Evolutionary conservation across 2,329 filamentous ascomycete genomes (phyloP).

Genomic region (Verticillium nubilum): DNA sequence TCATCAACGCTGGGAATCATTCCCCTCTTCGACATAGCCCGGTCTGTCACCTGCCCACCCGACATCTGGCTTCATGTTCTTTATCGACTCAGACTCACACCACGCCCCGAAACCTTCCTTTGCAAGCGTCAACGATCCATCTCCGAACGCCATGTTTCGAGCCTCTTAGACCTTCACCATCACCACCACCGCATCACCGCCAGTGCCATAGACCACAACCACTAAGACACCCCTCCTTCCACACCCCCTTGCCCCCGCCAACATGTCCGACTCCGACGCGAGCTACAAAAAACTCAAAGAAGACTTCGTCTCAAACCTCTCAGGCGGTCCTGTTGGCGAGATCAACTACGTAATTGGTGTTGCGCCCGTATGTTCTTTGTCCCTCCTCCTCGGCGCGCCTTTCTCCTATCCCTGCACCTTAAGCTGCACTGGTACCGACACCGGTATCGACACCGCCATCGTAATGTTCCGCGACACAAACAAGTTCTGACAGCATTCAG

Average conservation of each 20-base stretch:
- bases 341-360: conserved; percentile 83
- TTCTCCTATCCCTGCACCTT: neutral
- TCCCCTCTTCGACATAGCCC: neutral
- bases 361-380: conserved; percentile 58
- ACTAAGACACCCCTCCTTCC: neutral
- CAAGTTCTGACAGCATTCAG: conserved; percentile 40
- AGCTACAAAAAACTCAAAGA: conserved; percentile 91
- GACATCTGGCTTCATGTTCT: neutral
- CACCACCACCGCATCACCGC: neutral
- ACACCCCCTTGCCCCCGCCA: conserved; percentile 8
- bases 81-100: neutral
- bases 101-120: neutral
- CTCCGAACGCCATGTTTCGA: conserved; percentile 9
- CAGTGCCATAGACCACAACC: neutral
- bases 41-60: neutral
- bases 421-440: neutral
- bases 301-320: conserved; percentile 88
- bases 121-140: neutral
- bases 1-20: neutral
- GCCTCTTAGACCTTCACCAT: neutral
- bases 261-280: conserved; percentile 29
- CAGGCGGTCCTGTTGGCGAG: conserved; percentile 76
- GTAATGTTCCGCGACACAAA: too few relatives aligned
- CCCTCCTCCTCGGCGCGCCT: neutral
- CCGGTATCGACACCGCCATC: neutral